Evolutionary conservation across 2,329 filamentous ascomycete species (phyloP).

Genomic region (Zymoseptoria brevis): DNA sequence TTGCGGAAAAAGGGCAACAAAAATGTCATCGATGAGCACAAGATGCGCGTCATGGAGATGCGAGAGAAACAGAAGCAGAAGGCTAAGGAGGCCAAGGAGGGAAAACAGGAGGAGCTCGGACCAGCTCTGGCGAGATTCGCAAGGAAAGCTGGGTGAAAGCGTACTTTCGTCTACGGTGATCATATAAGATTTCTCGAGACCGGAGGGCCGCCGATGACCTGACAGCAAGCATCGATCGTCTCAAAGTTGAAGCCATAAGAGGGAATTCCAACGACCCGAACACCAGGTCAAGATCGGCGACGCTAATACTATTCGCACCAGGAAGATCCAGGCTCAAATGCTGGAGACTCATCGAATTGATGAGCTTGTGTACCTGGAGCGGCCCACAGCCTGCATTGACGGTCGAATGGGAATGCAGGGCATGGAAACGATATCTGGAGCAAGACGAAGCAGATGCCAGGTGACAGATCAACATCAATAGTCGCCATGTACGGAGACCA

Average conservation of each 20-base stretch:
- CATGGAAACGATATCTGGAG: background rate
- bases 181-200: background rate
- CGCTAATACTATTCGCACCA: background rate
- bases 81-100: conserved; percentile 57
- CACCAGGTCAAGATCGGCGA: background rate
- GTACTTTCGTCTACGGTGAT: background rate
- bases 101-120: conserved; percentile 68
- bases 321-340: background rate
- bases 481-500: background rate
- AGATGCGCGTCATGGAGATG: conserved; percentile 75
- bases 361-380: background rate
- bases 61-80: conserved; percentile 61
- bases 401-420: background rate
- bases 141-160: conserved; percentile 46
- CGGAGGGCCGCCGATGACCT: background rate
- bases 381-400: background rate
- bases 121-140: conserved; percentile 82
- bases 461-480: background rate
- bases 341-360: background rate
- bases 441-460: background rate
- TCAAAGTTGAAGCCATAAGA: background rate
- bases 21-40: conserved; percentile 95
- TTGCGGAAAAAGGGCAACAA: conserved; percentile 83
- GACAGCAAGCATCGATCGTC: background rate
- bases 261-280: background rate